Evolutionary conservation across 306 rosid species (phyloP), one percentile per base, ranked within the genome.

Genomic region (Amphicarpaea edgeworthii): DNA sequence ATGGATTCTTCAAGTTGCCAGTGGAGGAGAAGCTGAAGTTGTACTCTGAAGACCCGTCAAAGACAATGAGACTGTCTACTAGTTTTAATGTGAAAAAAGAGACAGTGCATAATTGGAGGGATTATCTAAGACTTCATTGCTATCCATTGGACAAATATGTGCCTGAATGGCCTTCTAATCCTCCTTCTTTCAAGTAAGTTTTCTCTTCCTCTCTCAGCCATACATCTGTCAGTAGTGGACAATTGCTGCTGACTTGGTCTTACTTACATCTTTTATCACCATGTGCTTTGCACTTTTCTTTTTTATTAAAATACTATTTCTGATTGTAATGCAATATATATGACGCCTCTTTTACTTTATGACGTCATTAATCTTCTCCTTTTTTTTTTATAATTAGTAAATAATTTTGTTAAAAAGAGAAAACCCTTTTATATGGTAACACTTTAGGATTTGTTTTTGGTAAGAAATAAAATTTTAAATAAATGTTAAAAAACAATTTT

Each of bases 91-190:
- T 96, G 7, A 89, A 70, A 0, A 96, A 90, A 59, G 98, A 92
- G 65, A 69, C 70, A 0, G 90, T 96, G 1, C 98, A 87, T 65
- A 96, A 96, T 34, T 96, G 98, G 99, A 92, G 99, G 49, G 99
- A 96, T 61, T 96, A 90, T 59, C 97, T 96, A 5, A 76, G 99
- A 8, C 97, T 95, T 46, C 99, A 95, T 73, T 95, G 99, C 26
- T 71, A 92, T 65, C 99, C 99, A 10, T 72, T 96, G 28, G 85
- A 91, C 1, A 77, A 87, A 26, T 96, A 81, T 75, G 82, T 70
- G 2, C 90, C 88, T 1, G 88, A 92, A 32, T 95, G 99, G 99
- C 99, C 99, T 14, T 82, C 93, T 1, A 87, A 80, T 46, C 99
- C 99, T 15, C 76, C 92, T 19, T 77, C 87, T 16, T 92, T 96